These are phyloP conservation scores for Sclerotinia trifoliorum DNA, from an alignment of 2,329 filamentous ascomycete genomes.

Conservation along the genomic window DNA sequence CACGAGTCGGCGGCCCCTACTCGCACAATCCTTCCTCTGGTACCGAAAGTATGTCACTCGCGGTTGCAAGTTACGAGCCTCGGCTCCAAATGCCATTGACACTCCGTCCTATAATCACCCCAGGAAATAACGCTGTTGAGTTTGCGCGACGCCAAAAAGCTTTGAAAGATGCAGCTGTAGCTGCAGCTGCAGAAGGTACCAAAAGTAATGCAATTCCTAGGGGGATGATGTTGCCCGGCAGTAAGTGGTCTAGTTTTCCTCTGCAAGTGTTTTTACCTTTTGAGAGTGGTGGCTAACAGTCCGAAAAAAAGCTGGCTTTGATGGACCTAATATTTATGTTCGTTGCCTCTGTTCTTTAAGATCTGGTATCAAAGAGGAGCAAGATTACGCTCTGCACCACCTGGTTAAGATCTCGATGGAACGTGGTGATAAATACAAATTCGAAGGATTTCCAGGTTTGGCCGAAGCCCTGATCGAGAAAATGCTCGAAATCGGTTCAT, in stretches of 20 bases:
- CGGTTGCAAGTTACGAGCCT: slow-evolving; percentile 70
- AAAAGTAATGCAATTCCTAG: slow-evolving; percentile 44
- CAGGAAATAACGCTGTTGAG: slow-evolving; percentile 68
- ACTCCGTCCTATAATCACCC: slow-evolving; percentile 72
- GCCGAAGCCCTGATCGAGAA: slow-evolving; percentile 87
- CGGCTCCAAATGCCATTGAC: slow-evolving; percentile 60
- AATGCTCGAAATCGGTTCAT: slow-evolving; percentile 69
- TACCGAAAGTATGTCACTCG: slow-evolving; percentile 56
- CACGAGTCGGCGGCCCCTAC: slow-evolving; percentile 42
- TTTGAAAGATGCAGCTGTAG: slow-evolving; percentile 41
- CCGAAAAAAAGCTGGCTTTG: slow-evolving; percentile 51
- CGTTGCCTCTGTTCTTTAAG: slow-evolving; percentile 81
- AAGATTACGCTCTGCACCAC: slow-evolving; percentile 91
- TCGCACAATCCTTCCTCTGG: slow-evolving; percentile 54
- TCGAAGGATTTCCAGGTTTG: slow-evolving; percentile 85
- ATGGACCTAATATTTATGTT: slow-evolving; percentile 87
- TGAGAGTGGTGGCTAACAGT: slow-evolving; percentile 25
- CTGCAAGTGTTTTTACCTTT: slow-evolving; percentile 15
- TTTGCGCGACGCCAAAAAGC: slow-evolving; percentile 60
- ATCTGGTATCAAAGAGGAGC: slow-evolving; percentile 75
- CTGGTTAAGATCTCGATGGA: slow-evolving; percentile 94
- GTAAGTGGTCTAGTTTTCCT: slow-evolving; percentile 46
- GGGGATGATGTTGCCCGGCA: slow-evolving; percentile 61
- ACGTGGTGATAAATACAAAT: slow-evolving; percentile 91
- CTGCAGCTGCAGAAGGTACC: slow-evolving; percentile 40